phyloP scores from a whole-genome alignment of 2,329 filamentous ascomycete genomes.

The Paracamarosporium sp. region DNA sequence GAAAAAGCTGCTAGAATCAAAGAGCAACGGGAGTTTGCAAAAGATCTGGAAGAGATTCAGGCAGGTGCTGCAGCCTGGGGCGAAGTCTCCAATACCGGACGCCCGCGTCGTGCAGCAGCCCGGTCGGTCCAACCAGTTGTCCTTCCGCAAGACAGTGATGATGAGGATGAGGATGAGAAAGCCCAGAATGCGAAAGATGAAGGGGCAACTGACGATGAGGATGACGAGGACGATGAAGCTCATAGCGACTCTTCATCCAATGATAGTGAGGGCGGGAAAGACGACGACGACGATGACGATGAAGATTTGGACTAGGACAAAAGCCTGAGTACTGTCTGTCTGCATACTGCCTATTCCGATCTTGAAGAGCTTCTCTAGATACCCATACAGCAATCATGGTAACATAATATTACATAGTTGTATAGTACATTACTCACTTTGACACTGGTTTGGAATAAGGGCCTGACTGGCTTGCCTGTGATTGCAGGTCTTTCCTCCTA shows the following conservation, averaged over 20 bases:
- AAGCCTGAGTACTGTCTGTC: neutral
- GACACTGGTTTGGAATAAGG: too few relatives aligned
- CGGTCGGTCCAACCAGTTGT: slow-evolving; percentile 27
- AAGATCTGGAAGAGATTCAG: slow-evolving; percentile 83
- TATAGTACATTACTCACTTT: neutral
- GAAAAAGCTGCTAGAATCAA: slow-evolving; percentile 87
- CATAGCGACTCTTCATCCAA: slow-evolving; percentile 17
- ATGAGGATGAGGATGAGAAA: slow-evolving; percentile 25
- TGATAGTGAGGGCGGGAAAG: slow-evolving; percentile 16
- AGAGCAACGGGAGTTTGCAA: slow-evolving; percentile 81
- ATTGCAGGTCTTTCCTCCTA: neutral
- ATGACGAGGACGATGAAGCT: slow-evolving; percentile 26
- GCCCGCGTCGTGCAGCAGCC: slow-evolving; percentile 35
- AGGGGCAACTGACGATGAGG: slow-evolving; percentile 1
- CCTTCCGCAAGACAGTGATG: slow-evolving; percentile 31
- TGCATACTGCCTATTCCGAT: neutral
- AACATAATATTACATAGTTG: neutral
- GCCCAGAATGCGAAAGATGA: slow-evolving; percentile 14
- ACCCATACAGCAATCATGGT: neutral
- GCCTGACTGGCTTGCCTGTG: too few relatives aligned
- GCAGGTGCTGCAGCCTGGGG: slow-evolving; percentile 86
- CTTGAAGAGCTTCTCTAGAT: neutral
- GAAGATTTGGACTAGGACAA: slow-evolving; percentile 12
- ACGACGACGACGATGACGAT: slow-evolving; percentile 15
- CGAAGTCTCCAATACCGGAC: slow-evolving; percentile 33